phyloP scores from a whole-genome alignment of 768 basidiomycete species.

The Polyporus arcularius region DNA sequence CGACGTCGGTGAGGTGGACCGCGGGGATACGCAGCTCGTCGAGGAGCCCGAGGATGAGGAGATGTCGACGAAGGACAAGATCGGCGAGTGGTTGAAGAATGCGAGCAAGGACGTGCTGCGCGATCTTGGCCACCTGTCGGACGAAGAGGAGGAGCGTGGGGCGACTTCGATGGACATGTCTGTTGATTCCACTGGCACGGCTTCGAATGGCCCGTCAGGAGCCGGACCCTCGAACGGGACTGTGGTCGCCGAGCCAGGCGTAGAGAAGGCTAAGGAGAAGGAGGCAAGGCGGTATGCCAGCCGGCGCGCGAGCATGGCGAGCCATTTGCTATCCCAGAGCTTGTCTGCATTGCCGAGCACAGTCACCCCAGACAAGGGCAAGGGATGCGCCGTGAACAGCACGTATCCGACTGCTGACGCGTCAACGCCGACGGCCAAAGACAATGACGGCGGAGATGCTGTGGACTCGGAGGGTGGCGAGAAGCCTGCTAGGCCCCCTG shows the following conservation, averaged over 20 bases:
- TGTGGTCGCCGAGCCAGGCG: slow-evolving; percentile 9
- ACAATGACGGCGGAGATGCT: background rate
- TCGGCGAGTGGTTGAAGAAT: slow-evolving; percentile 14
- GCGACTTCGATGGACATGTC: background rate
- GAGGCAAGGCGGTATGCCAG: slow-evolving; percentile 43
- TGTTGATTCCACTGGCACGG: background rate
- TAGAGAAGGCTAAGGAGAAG: slow-evolving; percentile 9
- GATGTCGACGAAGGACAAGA: slow-evolving; percentile 11
- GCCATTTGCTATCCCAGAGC: slow-evolving; percentile 64
- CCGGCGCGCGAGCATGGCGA: slow-evolving; percentile 58
- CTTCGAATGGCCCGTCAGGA: background rate
- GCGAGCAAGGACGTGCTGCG: slow-evolving; percentile 10
- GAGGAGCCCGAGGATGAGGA: slow-evolving; percentile 1
- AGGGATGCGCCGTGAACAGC: slow-evolving; percentile 20
- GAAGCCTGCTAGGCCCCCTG: slow-evolving; percentile 1
- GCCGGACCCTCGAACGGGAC: slow-evolving; percentile 2
- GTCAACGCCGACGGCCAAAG: background rate
- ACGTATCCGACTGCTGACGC: slow-evolving; percentile 2
- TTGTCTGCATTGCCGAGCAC: slow-evolving; percentile 51
- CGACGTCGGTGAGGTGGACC: background rate
- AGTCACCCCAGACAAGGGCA: slow-evolving; percentile 18
- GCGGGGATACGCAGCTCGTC: background rate
- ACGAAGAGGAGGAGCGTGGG: background rate
- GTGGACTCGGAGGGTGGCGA: background rate
- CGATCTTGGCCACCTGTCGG: slow-evolving; percentile 5